Conservation (phyloP, 139 green algal species). For the Micromonas pusilla region DNA sequence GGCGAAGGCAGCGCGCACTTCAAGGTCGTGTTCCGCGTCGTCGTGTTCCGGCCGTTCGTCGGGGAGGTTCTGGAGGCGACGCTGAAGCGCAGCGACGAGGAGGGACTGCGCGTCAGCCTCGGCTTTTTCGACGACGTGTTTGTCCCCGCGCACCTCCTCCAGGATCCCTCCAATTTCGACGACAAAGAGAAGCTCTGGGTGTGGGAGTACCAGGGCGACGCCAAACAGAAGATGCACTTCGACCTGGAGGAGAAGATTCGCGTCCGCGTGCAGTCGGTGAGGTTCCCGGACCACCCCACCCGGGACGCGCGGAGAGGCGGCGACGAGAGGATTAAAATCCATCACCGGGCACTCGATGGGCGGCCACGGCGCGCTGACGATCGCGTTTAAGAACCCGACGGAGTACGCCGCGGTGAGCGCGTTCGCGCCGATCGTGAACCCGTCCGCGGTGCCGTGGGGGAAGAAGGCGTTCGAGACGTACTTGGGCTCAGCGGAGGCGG, state of each 20-base stretch:
- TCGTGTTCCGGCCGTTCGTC: conserved; percentile 83
- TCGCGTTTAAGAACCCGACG: conserved; percentile 73
- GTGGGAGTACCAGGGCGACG: conserved; percentile 69
- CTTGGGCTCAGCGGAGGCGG: conserved; percentile 60
- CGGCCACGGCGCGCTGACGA: conserved; percentile 76
- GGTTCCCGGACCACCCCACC: conserved; percentile 23
- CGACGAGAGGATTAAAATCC: no score
- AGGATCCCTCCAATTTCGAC: conserved; percentile 40
- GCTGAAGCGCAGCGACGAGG: conserved; percentile 53
- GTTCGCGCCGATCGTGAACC: conserved; percentile 90
- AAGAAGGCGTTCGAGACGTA: conserved; percentile 83
- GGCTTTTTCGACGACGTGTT: conserved; percentile 88
- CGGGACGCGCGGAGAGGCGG: no score
- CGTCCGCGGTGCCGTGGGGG: conserved; percentile 77
- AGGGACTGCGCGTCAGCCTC: conserved; percentile 53
- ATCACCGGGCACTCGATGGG: conserved; percentile 85
- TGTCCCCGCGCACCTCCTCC: conserved; percentile 63
- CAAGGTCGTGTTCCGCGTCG: conserved; percentile 62
- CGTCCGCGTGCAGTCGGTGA: conserved; percentile 21
- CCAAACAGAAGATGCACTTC: conserved; percentile 73
- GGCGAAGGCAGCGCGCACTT: conserved; percentile 70
- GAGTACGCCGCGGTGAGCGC: conserved; percentile 70
- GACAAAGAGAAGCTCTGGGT: conserved; percentile 63
- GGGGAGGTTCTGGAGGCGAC: conserved; percentile 76
- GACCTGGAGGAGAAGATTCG: conserved; percentile 50